Evolutionary conservation across 2,329 filamentous ascomycete species (phyloP).

Genomic region (Calonectria pseudoturangicola): DNA sequence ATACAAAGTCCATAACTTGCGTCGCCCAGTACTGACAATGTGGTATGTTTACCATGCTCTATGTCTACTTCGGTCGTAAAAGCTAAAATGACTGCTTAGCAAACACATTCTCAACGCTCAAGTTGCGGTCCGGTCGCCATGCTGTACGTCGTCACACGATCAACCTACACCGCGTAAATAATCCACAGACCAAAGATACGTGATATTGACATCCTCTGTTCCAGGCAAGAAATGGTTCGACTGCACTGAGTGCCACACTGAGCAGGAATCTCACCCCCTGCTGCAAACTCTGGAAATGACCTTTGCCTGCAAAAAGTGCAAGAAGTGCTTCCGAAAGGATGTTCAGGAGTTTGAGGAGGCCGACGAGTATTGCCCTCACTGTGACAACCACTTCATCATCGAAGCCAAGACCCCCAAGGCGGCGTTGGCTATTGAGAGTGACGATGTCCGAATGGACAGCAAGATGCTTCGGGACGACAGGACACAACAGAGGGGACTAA

Average conservation of each 20-base stretch:
- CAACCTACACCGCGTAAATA: not conserved
- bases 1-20: not conserved
- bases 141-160: constrained; percentile 79
- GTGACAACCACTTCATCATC: constrained; percentile 98
- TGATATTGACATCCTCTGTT: constrained; percentile 30
- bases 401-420: constrained; percentile 91
- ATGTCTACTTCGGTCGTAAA: not conserved
- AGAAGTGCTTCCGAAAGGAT: constrained; percentile 97
- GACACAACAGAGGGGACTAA: constrained; percentile 71
- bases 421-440: constrained; percentile 89
- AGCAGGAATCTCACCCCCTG: constrained; percentile 86
- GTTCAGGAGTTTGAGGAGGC: constrained; percentile 93
- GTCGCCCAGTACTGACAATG: constrained; percentile 52
- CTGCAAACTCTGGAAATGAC: constrained; percentile 89
- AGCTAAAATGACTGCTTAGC: constrained; percentile 68
- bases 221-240: constrained; percentile 98
- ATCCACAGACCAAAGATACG: not conserved
- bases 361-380: constrained; percentile 99
- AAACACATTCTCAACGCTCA: constrained; percentile 99
- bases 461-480: constrained; percentile 96
- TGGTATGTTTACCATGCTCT: constrained; percentile 57
- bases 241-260: constrained; percentile 94
- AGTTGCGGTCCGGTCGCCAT: constrained; percentile 95
- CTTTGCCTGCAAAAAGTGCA: constrained; percentile 99
- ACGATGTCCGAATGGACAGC: constrained; percentile 89